Percentiles rank a stretch among this genome's conserved stretches.
Evolutionary conservation across 1,284 basidiomycete genomes (phyloP).

Genomic region (Anthracocystis walkeri): DNA sequence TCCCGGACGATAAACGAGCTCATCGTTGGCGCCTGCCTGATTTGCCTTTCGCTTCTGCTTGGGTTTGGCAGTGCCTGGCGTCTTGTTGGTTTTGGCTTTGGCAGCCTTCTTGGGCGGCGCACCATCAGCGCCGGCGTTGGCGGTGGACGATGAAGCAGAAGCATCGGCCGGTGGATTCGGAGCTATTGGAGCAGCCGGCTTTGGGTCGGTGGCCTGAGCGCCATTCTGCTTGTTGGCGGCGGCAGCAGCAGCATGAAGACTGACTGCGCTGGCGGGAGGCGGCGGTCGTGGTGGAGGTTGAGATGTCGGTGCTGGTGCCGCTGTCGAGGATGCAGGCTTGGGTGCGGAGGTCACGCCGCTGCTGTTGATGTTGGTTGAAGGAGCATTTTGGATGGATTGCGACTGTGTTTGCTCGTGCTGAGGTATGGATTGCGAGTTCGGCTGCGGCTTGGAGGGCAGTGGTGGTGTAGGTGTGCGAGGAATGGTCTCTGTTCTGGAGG

Average conservation of each 20-base stretch:
- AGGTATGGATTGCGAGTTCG: neutral
- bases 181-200: constrained; percentile 11
- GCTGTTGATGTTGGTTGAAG: neutral
- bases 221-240: constrained; percentile 21
- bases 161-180: neutral
- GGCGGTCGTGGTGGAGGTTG: constrained; percentile 19
- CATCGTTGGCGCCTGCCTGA: constrained; percentile 29
- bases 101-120: constrained; percentile 22
- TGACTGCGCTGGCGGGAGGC: constrained; percentile 40
- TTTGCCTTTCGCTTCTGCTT: constrained; percentile 50
- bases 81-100: constrained; percentile 26
- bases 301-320: neutral
- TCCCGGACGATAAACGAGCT: constrained; percentile 29
- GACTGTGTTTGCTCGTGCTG: constrained; percentile 19
- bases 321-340: neutral
- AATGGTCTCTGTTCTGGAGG: neutral
- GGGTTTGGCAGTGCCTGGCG: constrained; percentile 34
- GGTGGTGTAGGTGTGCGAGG: constrained; percentile 28
- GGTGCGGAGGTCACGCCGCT: neutral
- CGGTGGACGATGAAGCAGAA: constrained; percentile 1
- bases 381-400: constrained; percentile 9
- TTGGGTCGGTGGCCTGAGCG: constrained; percentile 1
- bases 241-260: constrained; percentile 30
- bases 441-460: constrained; percentile 7
- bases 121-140: constrained; percentile 4